Evolutionary conservation across 1,139 yeast genomes (phyloP), one percentile per base, ranked within the genome.

Genomic region (Scheffersomyces titani): DNA sequence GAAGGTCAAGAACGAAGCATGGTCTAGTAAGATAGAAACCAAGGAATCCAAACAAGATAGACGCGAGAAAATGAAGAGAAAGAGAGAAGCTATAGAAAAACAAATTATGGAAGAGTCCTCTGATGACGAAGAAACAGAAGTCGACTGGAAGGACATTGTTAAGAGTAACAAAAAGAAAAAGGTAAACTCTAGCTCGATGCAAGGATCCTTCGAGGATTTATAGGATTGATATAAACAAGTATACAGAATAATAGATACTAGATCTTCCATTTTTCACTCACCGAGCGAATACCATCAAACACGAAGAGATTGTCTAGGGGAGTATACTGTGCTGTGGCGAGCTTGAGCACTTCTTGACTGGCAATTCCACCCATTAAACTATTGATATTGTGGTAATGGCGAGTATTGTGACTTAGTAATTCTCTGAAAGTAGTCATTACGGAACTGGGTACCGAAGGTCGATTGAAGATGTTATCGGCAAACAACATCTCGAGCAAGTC

Each of bases 91-190:
- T 6, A 82, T 84, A 48, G 90, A 86, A 69, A 83, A 76, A 68
- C 84, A 78, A 71, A 73, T 83, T 54, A 76, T 75, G 74, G 78
- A 80, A 55, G 83, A 80, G 50, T 61, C 79, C 57, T 67, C 80
- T 3, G 81, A 77, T 24, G 89, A 82, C 44, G 86, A 86, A 21
- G 89, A 85, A 45, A 73, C 78, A 0, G 82, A 79, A 56, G 83
- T 77, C 44, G 99, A 94, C 72, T 94, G 99, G 99, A 94, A 94
- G 73, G 96, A 90, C 50, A 68, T 89, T 49, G 88, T 93, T 0
- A 77, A 85, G 61, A 82, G 81, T 53, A 86, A 80, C 61, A 92
- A 91, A 69, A 86, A 81, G 71, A 79, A 77, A 59, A 85, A 84
- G 65, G 72, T 71, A 56, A 63, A 65, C 24, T 61, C 57, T 40